phyloP scores from a whole-genome alignment of 768 basidiomycete species.

The Termitomyces sp. region DNA sequence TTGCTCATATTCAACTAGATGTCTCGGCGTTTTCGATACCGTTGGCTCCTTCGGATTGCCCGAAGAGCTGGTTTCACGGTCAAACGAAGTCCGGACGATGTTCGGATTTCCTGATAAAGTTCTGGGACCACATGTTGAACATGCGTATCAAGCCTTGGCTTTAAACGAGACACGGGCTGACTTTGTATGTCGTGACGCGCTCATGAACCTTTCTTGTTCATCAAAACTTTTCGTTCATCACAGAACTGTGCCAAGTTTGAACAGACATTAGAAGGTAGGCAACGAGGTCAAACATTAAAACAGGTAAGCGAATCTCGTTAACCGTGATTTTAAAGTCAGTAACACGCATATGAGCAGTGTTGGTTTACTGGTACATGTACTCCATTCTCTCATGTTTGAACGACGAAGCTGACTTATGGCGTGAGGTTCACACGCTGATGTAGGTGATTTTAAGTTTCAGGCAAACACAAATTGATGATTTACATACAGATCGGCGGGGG shows the following conservation, averaged over 20 bases:
- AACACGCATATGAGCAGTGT: constrained; percentile 37
- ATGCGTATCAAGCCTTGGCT: constrained; percentile 70
- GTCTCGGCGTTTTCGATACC: constrained; percentile 75
- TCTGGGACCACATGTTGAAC: constrained; percentile 62
- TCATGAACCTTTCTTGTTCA: background rate
- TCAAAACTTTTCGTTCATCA: background rate
- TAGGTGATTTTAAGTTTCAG: constrained; percentile 11
- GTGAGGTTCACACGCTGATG: constrained; percentile 42
- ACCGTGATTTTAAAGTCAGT: background rate
- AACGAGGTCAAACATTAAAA: constrained; percentile 57
- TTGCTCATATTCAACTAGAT: constrained; percentile 34
- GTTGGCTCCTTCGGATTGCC: constrained; percentile 74
- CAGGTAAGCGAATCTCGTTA: constrained; percentile 41
- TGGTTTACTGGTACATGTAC: constrained; percentile 63
- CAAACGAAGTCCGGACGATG: constrained; percentile 43
- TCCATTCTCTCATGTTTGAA: constrained; percentile 3
- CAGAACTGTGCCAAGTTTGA: constrained; percentile 61
- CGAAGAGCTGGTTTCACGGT: constrained; percentile 53
- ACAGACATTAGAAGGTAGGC: constrained; percentile 50
- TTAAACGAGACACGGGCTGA: constrained; percentile 65
- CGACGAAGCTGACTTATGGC: background rate
- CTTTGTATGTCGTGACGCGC: constrained; percentile 50
- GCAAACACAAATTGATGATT: background rate
- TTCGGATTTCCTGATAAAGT: constrained; percentile 65
- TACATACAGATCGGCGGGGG: constrained; percentile 68